Evolutionary conservation across 768 basidiomycete species (phyloP), one percentile per base, ranked within the genome.

Genomic region (Termitomyces eurrhizus): DNA sequence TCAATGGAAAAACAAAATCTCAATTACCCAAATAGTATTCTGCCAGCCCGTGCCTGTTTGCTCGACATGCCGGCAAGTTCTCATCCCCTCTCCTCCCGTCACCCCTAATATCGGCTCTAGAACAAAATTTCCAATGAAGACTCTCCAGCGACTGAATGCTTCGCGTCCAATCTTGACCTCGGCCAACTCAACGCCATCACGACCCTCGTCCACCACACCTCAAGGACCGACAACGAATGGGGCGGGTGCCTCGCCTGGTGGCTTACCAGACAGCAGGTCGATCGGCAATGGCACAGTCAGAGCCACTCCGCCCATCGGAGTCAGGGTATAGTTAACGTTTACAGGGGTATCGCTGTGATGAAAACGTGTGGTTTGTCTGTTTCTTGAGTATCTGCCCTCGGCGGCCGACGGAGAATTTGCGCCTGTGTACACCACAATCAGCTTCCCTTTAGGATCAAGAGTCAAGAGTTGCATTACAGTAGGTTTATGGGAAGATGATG

Each of bases 91-190:
- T 35, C 37, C 24, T 46, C 21, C 61, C 35, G 51, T 60, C 41
- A 62, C 46, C 41, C 52, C 44, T 53, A 36, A 49, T 48, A 26
- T 54, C 50, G 33, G 26, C 14, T 65, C 57, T 71, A 95, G 93
- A 66, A 95, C 95, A 29, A 95, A 95, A 72, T 98, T 98, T 79
- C 95, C 95, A 4, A 87, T 95, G 72, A 94, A 95, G 70, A 92
- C 92, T 2, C 82, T 96, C 9, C 89, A 90, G 72, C 87, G 93
- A 14, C 80, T 93, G 51, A 90, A 89, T 63, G 83, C 87, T 37
- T 80, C 81, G 1, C 79, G 81, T 24, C 74, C 73, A 51, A 67
- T 73, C n/a, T 57, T 62, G 21, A 42, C 65, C 18, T 57, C 71
- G 65, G 52, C 64, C 37, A 61, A 68, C 65, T 63, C 66, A 51